Conservation (phyloP, 352 stramenopile species). For the Pythium sp. region DNA sequence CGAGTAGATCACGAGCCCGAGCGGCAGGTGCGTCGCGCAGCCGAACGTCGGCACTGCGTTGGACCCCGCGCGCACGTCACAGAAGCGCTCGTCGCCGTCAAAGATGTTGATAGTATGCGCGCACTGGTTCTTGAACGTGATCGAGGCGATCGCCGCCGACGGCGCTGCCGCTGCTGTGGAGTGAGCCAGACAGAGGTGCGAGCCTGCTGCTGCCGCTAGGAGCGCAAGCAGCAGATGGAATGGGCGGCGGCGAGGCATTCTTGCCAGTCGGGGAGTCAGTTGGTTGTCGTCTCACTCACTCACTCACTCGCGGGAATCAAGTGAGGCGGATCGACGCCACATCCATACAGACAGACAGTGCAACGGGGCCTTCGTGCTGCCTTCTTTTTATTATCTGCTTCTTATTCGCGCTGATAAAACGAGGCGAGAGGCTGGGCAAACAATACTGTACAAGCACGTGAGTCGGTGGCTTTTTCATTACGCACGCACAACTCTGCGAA, state of each 20-base stretch:
- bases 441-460: neutral
- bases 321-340: neutral
- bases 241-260: neutral
- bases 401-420: neutral
- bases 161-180: neutral
- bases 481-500: neutral
- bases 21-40: conserved; percentile 13
- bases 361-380: too few relatives aligned
- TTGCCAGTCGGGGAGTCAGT: neutral
- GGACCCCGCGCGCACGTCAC: neutral
- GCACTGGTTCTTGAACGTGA: neutral
- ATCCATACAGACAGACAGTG: too few relatives aligned
- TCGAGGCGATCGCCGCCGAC: neutral
- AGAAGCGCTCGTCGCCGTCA: conserved; percentile 1
- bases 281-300: neutral
- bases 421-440: neutral
- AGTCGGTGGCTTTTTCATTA: neutral
- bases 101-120: neutral
- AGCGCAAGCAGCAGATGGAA: neutral
- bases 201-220: neutral
- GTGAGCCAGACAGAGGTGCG: neutral
- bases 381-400: too few relatives aligned
- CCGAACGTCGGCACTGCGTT: neutral
- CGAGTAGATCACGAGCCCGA: conserved; percentile 10
- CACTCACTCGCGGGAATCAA: neutral